Conservation (phyloP, 75 land plant genomes). For the Sequoia sempervirens region DNA sequence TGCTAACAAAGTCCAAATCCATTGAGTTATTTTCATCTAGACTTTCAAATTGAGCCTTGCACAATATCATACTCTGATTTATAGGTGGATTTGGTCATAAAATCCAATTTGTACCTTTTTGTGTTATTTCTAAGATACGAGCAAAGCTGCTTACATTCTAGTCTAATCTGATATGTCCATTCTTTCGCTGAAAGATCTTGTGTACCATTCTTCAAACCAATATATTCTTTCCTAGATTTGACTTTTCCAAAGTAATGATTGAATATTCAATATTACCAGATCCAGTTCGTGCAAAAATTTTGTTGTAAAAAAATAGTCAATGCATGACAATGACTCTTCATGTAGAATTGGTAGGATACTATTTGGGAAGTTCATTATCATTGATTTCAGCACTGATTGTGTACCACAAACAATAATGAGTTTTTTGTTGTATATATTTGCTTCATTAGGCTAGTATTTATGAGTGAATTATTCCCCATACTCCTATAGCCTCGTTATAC, state of each 20-base stretch:
- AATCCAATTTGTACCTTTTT: no score
- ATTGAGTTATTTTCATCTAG: slow-evolving; percentile 62
- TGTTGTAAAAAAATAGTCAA: slow-evolving; percentile 53
- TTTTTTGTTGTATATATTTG: slow-evolving; percentile 83
- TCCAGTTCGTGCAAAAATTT: slow-evolving; percentile 14
- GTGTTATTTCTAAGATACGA: no score
- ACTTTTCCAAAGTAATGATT: no score
- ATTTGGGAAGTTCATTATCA: neutral
- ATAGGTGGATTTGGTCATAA: no score
- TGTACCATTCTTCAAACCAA: no score
- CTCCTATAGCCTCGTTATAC: slow-evolving; percentile 63
- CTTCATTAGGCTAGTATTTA: slow-evolving; percentile 50
- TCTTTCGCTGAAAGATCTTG: no score
- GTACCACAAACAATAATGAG: slow-evolving; percentile 73
- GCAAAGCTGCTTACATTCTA: no score
- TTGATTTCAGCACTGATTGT: slow-evolving; percentile 21
- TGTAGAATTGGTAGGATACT: slow-evolving; percentile 7
- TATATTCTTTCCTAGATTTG: no score
- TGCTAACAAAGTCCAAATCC: slow-evolving; percentile 49
- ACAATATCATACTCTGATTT: slow-evolving; percentile 3
- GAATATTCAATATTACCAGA: no score
- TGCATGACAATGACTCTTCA: slow-evolving; percentile 39
- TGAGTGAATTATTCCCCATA: slow-evolving; percentile 57
- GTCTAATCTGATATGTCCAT: no score
- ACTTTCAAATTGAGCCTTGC: slow-evolving; percentile 42